Evolutionary conservation across 768 basidiomycete genomes (phyloP), one percentile per base, ranked within the genome.

Genomic region (Auriculariales sp.): DNA sequence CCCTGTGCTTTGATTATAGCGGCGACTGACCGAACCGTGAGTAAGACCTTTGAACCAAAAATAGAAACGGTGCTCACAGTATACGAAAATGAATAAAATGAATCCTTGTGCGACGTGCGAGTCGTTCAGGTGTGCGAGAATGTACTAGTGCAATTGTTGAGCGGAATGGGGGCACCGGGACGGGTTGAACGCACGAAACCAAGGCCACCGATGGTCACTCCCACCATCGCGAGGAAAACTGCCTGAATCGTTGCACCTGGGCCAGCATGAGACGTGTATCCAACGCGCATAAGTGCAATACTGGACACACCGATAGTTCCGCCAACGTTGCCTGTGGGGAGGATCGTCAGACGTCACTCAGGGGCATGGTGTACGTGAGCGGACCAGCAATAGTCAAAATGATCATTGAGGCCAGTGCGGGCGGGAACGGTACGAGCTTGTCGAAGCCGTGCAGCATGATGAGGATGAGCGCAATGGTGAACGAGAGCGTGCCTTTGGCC

Each of bases 101-200:
- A 65, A 55, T 15, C 56, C 63, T 44, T 64, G 63, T 1, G 60
- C 61, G 34, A 63, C 59, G 17, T 54, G 58, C 25, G 54, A 55
- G 45, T 36, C 36, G 15, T 46, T 52, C 12, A 65, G 53, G 28
- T 64, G 57, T 19, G 63, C 61, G 1, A 64, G 54, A 14, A 64
- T 59, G 39, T n/a, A 44, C 39, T 44, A n/a, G n/a, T n/a, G 19
- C 19, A 3, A 39, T 9, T 19, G n/a, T 7, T 39, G 39, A 9
- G 39, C 5, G 39, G 27, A 25, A 19, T 19, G 19, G 9, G 39
- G 19, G 22, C 22, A 24, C 22, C 12, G 39, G 22, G 15, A 44
- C 3, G 19, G 17, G 15, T n/a, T n/a, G n/a, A n/a, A 19, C 39
- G 7, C 4, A 59, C 49, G 52, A 63, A 65, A 52, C 61, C 60